phyloP scores from a whole-genome alignment of 352 stramenopile genomes.

The Pythium brassicae region DNA sequence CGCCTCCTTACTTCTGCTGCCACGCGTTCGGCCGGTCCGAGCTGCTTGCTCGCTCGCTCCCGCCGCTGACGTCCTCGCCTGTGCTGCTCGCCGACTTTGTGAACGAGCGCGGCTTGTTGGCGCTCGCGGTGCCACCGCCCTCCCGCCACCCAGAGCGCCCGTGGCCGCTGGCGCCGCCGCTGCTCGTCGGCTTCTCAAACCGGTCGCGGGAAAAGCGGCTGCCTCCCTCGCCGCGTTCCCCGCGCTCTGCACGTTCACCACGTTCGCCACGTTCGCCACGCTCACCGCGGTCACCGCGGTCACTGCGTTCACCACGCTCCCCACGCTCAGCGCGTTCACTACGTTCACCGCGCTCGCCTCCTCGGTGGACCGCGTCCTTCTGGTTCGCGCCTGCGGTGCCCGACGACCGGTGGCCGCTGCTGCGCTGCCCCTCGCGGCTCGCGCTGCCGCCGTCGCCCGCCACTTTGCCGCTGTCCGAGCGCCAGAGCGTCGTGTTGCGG shows the following conservation, averaged over 20 bases:
- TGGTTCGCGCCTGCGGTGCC: constrained; percentile 10
- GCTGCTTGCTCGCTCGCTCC: constrained; percentile 20
- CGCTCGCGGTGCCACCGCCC: constrained; percentile 25
- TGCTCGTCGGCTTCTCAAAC: constrained; percentile 21
- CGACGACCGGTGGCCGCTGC: constrained; percentile 13
- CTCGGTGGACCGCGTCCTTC: constrained; percentile 12
- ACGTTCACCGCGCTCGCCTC: constrained; percentile 13
- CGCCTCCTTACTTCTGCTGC: constrained; percentile 30
- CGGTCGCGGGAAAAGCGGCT: constrained; percentile 54
- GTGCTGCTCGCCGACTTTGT: constrained; percentile 29
- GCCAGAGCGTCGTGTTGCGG: constrained; percentile 78
- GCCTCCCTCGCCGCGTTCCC: constrained; percentile 17
- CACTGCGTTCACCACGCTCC: constrained; percentile 13
- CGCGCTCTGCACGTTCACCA: constrained; percentile 19
- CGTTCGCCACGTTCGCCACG: constrained; percentile 10
- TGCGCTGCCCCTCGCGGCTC: constrained; percentile 24
- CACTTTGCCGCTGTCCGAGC: constrained; percentile 47
- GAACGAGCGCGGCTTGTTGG: constrained; percentile 30
- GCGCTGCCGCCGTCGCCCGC: constrained; percentile 25
- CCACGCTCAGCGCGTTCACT: background rate
- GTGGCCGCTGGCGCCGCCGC: constrained; percentile 6
- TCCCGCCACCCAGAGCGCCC: constrained; percentile 54
- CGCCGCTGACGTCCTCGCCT: constrained; percentile 29
- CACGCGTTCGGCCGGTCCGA: constrained; percentile 32
- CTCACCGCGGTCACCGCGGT: constrained; percentile 18